A percentile compares a stretch with the other conserved stretches of the same genome.
Evolutionary conservation across 495 filamentous ascomycete species (phyloP).

Genomic region (Podospora australis): DNA sequence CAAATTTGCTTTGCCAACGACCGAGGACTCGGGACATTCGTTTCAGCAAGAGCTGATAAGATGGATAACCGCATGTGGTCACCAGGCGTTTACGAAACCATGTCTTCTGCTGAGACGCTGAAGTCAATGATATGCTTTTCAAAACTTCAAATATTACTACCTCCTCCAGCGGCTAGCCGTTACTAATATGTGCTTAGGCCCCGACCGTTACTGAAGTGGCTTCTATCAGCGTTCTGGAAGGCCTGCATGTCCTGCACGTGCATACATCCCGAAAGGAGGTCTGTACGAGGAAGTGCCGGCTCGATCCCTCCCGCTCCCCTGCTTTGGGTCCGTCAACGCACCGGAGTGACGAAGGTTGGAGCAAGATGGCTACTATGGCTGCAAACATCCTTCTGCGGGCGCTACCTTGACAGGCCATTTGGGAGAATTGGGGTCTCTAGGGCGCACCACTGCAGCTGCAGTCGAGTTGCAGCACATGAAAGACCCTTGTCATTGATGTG

Average conservation of each 20-base stretch:
- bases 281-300: constrained; percentile 1
- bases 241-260: too few species aligned
- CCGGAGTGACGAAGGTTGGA: constrained; percentile 1
- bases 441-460: background rate
- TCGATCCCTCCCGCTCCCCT: background rate
- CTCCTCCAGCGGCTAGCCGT: too few species aligned
- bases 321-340: background rate
- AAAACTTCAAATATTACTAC: too few species aligned
- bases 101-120: too few species aligned
- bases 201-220: too few species aligned
- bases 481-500: background rate
- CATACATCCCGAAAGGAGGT: too few species aligned
- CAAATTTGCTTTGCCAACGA: too few species aligned
- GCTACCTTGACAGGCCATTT: constrained; percentile 1
- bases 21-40: background rate
- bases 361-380: background rate
- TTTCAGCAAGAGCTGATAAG: background rate
- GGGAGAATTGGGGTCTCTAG: background rate
- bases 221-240: constrained; percentile 20
- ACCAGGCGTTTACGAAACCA: too few species aligned
- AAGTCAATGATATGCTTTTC: too few species aligned
- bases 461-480: background rate
- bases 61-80: background rate
- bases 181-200: too few species aligned
- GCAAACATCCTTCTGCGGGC: background rate